Evolutionary conservation across 345 rosid genomes (phyloP), one percentile per base, ranked within the genome.

Genomic region (Arabis hirsuta): DNA sequence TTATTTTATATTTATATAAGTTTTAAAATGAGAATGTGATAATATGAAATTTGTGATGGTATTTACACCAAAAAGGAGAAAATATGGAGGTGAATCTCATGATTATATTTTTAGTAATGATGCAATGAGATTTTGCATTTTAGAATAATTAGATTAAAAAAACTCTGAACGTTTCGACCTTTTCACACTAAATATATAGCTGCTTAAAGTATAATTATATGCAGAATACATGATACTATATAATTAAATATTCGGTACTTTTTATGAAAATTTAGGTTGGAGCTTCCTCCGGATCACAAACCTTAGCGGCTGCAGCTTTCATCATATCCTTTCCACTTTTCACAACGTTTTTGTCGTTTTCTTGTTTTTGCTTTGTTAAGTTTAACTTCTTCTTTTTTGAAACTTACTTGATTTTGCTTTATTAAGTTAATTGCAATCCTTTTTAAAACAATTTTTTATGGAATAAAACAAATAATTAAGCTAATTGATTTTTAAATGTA

Each of bases 271-370:
- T 13, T 20, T 43, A 47, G 55, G 20, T 66, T 16, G 67, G 61
- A 58, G 73, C 41, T 58, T 74, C 67, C 39, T 51, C 51, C 52
- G 47, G 38, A 59, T 74, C 47, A 58, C 29, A 65, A 29, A 47
- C 61, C 67, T n/a, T 10, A 31, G 20, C 45, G 61, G 61, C 72
- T 66, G 52, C 58, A 66, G 58, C 67, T 67, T 74, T 74, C 67
- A 66, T 51, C 62, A 74, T 74, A 31, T 50, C 60, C 44, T 73
- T 59, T 59, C 31, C 41, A 66, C 67, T 74, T 74, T 74, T 20
- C 45, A 66, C 27, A 41, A 65, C 31, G 46, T 52, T 58, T 71
- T 72, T 62, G 64, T 63, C 56, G 32, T 72, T 63, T 45, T 63
- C 22, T 3, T 60, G 12, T 13, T 22, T n/a, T n/a, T n/a, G n/a